A percentile compares a stretch with the other conserved stretches of the same genome.
Conservation (phyloP, 805 yeast genomes). For the Zygotorulaspora danielsina region DNA sequence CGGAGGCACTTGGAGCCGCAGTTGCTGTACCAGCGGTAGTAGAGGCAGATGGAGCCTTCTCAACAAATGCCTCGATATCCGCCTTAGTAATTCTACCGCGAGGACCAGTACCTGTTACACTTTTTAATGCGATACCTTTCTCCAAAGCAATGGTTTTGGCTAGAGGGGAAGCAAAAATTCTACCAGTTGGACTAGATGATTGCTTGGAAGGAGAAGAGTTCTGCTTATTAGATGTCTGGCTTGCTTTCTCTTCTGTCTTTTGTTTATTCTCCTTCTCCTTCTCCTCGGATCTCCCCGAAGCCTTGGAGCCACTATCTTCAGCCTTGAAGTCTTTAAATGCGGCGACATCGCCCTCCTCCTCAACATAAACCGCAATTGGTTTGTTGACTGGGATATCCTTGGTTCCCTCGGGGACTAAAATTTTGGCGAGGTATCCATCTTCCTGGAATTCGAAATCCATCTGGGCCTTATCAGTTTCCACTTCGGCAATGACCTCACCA, state of each 20-base stretch:
- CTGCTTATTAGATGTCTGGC: slow-evolving; percentile 20
- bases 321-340: slow-evolving; percentile 87
- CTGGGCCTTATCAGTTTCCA: slow-evolving; percentile 96
- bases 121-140: slow-evolving; percentile 81
- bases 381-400: slow-evolving; percentile 89
- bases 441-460: slow-evolving; percentile 99
- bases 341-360: slow-evolving; percentile 73
- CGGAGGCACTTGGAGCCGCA: slow-evolving; percentile 45
- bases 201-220: slow-evolving; percentile 35
- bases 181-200: slow-evolving; percentile 46
- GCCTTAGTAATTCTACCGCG: slow-evolving; percentile 87
- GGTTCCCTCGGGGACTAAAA: slow-evolving; percentile 75
- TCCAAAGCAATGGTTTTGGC: slow-evolving; percentile 93
- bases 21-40: slow-evolving; percentile 40
- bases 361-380: slow-evolving; percentile 96
- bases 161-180: slow-evolving; percentile 90
- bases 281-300: slow-evolving; percentile 34
- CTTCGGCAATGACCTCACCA: slow-evolving; percentile 94
- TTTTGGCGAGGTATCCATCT: slow-evolving; percentile 88
- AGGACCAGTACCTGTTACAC: slow-evolving; percentile 90
- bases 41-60: slow-evolving; percentile 31
- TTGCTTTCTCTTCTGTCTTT: slow-evolving; percentile 2
- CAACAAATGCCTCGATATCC: slow-evolving; percentile 75
- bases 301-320: slow-evolving; percentile 52
- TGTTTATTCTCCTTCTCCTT: slow-evolving; percentile 30